Conservation (phyloP, 1,284 basidiomycete genomes). For the Peniophora sp. region DNA sequence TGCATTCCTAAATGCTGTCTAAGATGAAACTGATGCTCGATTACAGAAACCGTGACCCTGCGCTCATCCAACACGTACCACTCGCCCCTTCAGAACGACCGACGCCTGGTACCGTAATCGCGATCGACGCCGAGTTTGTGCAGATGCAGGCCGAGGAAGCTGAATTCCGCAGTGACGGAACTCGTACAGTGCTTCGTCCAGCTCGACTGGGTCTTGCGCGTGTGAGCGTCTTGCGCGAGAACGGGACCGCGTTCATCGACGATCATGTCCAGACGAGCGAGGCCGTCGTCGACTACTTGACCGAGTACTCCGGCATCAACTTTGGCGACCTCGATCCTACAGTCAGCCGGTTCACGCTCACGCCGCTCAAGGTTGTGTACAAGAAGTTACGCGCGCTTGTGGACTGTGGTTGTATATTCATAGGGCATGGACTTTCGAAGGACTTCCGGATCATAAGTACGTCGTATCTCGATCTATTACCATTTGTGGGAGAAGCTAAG, state of each 20-base stretch:
- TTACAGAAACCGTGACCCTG: constrained; percentile 66
- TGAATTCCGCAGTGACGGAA: constrained; percentile 91
- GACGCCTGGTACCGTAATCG: constrained; percentile 77
- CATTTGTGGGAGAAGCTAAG: no score
- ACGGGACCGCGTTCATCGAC: constrained; percentile 91
- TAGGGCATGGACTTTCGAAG: constrained; percentile 98
- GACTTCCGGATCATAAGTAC: constrained; percentile 98
- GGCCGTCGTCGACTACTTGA: constrained; percentile 91
- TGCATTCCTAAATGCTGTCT: neutral
- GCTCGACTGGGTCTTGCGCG: constrained; percentile 89
- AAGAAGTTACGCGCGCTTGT: constrained; percentile 95
- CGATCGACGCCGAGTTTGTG: constrained; percentile 98
- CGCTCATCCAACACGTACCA: constrained; percentile 71
- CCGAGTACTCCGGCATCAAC: constrained; percentile 93
- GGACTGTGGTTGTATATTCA: constrained; percentile 93
- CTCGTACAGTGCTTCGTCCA: constrained; percentile 87
- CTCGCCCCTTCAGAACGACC: constrained; percentile 77
- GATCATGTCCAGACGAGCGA: constrained; percentile 97
- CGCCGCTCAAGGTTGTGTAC: constrained; percentile 93
- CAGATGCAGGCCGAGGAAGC: constrained; percentile 96
- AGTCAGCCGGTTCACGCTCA: constrained; percentile 81
- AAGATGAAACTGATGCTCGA: neutral
- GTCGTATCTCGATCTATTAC: constrained; percentile 20
- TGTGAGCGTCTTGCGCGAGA: constrained; percentile 85
- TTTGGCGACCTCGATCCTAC: constrained; percentile 88